A percentile compares a stretch with the other conserved stretches of the same genome.
These are phyloP conservation scores for Monosporascus sp. DNA, from an alignment of 2,329 filamentous ascomycete genomes.

Conservation along the genomic window DNA sequence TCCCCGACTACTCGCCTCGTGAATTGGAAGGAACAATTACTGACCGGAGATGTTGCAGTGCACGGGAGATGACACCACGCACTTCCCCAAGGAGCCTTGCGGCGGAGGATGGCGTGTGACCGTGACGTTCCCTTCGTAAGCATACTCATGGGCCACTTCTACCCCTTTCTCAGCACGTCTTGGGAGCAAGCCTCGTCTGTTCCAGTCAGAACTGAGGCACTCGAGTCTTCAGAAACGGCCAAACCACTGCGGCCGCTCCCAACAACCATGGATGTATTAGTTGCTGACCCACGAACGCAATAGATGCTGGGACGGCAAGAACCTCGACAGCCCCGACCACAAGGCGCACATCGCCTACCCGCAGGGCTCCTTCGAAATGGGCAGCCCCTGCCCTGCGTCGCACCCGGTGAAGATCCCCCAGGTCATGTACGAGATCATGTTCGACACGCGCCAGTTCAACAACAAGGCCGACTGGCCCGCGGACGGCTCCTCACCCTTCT, in stretches of 20 bases:
- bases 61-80: constrained; percentile 23
- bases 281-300: too few relatives aligned
- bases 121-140: constrained; percentile 19
- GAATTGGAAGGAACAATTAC: too few relatives aligned
- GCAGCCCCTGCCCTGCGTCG: constrained; percentile 21
- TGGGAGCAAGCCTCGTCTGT: not conserved
- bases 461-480: constrained; percentile 28
- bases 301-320: constrained; percentile 28
- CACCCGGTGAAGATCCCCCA: constrained; percentile 30
- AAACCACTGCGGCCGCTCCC: too few relatives aligned
- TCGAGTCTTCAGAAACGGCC: too few relatives aligned
- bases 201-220: not conserved
- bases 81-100: constrained; percentile 19
- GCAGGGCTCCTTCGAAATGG: constrained; percentile 22
- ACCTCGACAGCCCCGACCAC: constrained; percentile 27
- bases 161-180: too few relatives aligned
- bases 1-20: too few relatives aligned
- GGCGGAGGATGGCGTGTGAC: constrained; percentile 23
- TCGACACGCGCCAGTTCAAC: constrained; percentile 30
- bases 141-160: not conserved
- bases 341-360: constrained; percentile 25
- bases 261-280: too few relatives aligned
- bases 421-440: constrained; percentile 37
- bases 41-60: constrained; percentile 5
- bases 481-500: constrained; percentile 26